Conservation (phyloP, 352 stramenopile species). For the Phytophthora chlamydospora region DNA sequence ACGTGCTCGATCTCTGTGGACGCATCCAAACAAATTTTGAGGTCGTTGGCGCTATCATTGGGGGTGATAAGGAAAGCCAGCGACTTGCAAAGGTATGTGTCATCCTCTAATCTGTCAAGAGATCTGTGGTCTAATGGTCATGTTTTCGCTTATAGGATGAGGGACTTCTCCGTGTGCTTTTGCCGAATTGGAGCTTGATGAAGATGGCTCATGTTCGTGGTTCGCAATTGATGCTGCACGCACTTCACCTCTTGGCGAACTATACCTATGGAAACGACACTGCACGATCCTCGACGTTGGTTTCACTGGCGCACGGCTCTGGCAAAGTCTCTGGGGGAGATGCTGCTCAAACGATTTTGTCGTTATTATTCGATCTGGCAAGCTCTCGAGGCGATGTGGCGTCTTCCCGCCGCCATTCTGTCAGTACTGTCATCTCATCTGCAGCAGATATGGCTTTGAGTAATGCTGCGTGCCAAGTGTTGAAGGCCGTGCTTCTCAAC, state of each 20-base stretch:
- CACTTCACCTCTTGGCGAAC: slow-evolving; percentile 56
- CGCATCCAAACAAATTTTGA: slow-evolving; percentile 54
- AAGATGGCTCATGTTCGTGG: slow-evolving; percentile 46
- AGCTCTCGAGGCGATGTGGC: slow-evolving; percentile 25
- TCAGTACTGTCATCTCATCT: slow-evolving; percentile 3
- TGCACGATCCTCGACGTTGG: slow-evolving; percentile 42
- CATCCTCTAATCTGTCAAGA: not conserved
- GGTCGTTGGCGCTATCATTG: slow-evolving; percentile 54
- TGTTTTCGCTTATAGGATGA: slow-evolving; percentile 33
- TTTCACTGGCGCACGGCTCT: slow-evolving; percentile 4
- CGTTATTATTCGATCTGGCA: slow-evolving; percentile 29
- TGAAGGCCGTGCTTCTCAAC: slow-evolving; percentile 56
- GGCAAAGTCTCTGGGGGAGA: slow-evolving; percentile 19
- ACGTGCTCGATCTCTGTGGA: slow-evolving; percentile 46
- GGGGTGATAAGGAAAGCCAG: slow-evolving; percentile 41
- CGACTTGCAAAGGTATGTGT: slow-evolving; percentile 41
- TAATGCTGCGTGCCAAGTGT: slow-evolving; percentile 45
- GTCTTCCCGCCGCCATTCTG: slow-evolving; percentile 5
- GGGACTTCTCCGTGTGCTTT: slow-evolving; percentile 39
- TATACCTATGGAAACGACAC: slow-evolving; percentile 51
- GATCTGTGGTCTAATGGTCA: not conserved
- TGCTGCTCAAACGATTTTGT: slow-evolving; percentile 22
- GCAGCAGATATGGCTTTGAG: slow-evolving; percentile 32
- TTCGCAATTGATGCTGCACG: slow-evolving; percentile 48
- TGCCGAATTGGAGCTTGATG: slow-evolving; percentile 67